Evolutionary conservation across 148 eudicot species (phyloP).

Genomic region (Bassia scoparia): DNA sequence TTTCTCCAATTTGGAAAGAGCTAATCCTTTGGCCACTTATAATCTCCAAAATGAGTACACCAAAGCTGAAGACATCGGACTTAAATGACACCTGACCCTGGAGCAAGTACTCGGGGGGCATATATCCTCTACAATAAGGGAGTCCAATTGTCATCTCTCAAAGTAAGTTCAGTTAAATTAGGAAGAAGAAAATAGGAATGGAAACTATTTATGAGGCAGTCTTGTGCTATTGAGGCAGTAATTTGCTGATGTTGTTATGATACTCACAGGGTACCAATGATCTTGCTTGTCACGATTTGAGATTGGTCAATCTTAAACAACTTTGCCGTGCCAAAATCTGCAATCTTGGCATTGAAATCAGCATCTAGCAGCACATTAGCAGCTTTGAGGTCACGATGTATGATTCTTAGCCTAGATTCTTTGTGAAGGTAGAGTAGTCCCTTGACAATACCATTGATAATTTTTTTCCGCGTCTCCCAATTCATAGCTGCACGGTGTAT

Average conservation of each 20-base stretch:
- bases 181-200: background rate
- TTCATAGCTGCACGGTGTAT: conserved; percentile 16
- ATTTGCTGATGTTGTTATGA: background rate
- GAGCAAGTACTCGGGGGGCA: conserved; percentile 38
- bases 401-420: conserved; percentile 35
- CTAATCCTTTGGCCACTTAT: conserved; percentile 32
- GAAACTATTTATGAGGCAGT: conserved; percentile 16
- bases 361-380: conserved; percentile 39
- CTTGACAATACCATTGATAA: conserved; percentile 37
- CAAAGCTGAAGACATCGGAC: conserved; percentile 44
- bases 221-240: too few relatives aligned
- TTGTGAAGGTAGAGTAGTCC: conserved; percentile 42
- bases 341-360: conserved; percentile 41
- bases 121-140: conserved; percentile 35
- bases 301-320: conserved; percentile 29
- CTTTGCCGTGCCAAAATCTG: conserved; percentile 45
- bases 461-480: conserved; percentile 36
- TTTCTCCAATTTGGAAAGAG: conserved; percentile 16
- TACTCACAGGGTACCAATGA: conserved; percentile 36
- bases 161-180: background rate
- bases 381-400: conserved; percentile 44
- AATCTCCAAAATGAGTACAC: conserved; percentile 39
- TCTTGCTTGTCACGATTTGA: conserved; percentile 27
- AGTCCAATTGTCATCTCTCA: background rate
- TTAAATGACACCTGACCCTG: conserved; percentile 38